Percentiles rank a stretch among this genome's conserved stretches.
Conservation (phyloP, 225 moss, liverwort and hornwort species). For the Takakia lepidozioides region DNA sequence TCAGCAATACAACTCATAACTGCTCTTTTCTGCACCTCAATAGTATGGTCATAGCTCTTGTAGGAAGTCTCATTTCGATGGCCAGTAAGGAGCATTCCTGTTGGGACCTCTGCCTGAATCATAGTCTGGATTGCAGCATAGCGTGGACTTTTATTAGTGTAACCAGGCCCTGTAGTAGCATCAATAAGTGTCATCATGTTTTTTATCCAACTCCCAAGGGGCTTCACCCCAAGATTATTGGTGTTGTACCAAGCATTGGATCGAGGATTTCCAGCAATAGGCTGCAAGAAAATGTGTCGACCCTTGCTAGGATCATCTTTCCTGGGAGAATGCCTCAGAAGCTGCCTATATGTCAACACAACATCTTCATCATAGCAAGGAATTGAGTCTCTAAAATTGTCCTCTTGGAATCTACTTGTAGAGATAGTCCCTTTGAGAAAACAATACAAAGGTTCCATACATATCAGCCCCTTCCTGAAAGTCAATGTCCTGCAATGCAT, state of each 20-base stretch:
- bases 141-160: not conserved
- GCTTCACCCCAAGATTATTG: constrained; percentile 1
- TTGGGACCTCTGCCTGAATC: not conserved
- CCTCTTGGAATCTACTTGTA: not conserved
- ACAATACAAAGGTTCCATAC: not conserved
- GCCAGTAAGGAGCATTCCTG: not conserved
- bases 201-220: not conserved
- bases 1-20: not conserved
- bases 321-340: not conserved
- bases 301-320: not conserved
- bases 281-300: not conserved
- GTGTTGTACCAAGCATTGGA: not conserved
- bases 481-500: not conserved
- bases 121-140: not conserved
- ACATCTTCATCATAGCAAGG: not conserved
- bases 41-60: not conserved
- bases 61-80: not conserved
- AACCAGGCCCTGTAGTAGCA: not conserved
- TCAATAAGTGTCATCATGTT: not conserved
- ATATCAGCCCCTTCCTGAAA: not conserved
- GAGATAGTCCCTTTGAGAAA: not conserved
- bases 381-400: not conserved
- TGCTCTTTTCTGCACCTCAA: not conserved
- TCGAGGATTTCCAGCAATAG: not conserved
- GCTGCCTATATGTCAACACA: not conserved